Base-by-base conservation (phyloP, 495 filamentous ascomycete species). In the Hypoxylon lienhwacheense region DNA sequence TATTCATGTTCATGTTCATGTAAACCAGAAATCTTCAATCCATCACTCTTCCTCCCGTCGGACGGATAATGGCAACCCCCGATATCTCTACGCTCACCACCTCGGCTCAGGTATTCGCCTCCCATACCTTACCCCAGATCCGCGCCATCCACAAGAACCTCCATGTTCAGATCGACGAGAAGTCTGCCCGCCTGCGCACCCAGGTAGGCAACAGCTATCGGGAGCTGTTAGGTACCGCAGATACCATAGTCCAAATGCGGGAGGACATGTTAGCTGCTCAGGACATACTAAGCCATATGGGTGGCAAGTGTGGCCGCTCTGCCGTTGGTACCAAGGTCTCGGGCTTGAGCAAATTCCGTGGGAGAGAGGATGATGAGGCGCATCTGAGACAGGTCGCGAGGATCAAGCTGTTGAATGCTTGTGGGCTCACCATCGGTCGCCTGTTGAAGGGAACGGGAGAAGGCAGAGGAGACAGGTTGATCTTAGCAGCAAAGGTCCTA, bases 161-260 rank as follows among this genome's bases (percentile, higher is more conserved):
- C 4, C 79, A 80, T 37, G 61, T 59, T 8, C 73, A 76, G 37
- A 71, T 91, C 60, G 80, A 84, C 35, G 89, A 87, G 72, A 96
- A 92, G 71, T 86, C 87, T 63, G 85, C 89, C 66, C 89, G 88
- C 64, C 80, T 97, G 70, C 85, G 93, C 70, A 87, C 87, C 36
- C 84, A 95, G 51, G 93, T 97, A 62, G 95, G 93, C n/a, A 88
- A 81, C 48, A 87, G 89, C 67, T 98, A 98, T 70, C 84, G 93
- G 64, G 89, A 95, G 55, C 82, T 97, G 7, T 83, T 98, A 14
- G 88, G 88, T 36, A 97, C 95, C 0, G 93, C 93, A 21, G 91
- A 96, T 66, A 82, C 84, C 17, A 98, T 98, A 62, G 84, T 97
- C 20, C 77, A 83, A 39, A 97, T 98, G 91, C 85, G 91, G 34